Conservation (phyloP, 352 stramenopile species). For the Phytophthora citrophthora region DNA sequence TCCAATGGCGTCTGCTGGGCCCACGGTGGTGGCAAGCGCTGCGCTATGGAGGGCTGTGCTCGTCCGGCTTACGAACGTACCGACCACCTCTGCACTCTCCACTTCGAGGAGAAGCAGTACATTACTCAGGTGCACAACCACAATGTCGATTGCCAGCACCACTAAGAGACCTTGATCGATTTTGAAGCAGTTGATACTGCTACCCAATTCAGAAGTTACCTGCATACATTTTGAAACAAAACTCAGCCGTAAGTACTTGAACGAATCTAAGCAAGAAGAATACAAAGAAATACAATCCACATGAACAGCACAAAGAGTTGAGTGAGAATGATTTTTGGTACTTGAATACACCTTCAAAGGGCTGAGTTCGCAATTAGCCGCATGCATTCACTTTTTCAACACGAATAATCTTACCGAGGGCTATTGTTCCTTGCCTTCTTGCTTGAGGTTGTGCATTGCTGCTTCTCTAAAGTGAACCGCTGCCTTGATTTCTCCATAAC, state of each 20-base stretch:
- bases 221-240: slow-evolving; percentile 22
- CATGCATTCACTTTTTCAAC: slow-evolving; percentile 14
- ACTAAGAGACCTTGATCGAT: slow-evolving; percentile 22
- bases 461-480: slow-evolving; percentile 26
- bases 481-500: background rate
- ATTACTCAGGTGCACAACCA: slow-evolving; percentile 28
- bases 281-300: slow-evolving; percentile 20
- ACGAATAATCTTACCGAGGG: slow-evolving; percentile 24
- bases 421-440: slow-evolving; percentile 8
- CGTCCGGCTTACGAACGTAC: slow-evolving; percentile 62
- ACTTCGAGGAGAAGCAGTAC: slow-evolving; percentile 56
- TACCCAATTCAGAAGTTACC: slow-evolving; percentile 31
- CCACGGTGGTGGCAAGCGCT: slow-evolving; percentile 88
- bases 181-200: slow-evolving; percentile 25
- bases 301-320: slow-evolving; percentile 1
- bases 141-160: slow-evolving; percentile 26
- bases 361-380: slow-evolving; percentile 3
- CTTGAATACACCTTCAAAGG: slow-evolving; percentile 23
- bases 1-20: slow-evolving; percentile 71
- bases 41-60: slow-evolving; percentile 65
- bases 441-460: slow-evolving; percentile 20
- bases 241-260: slow-evolving; percentile 27
- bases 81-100: slow-evolving; percentile 57
- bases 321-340: slow-evolving; percentile 18
- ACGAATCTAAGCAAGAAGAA: slow-evolving; percentile 5